Percentiles rank a stretch among this genome's conserved stretches.
These are phyloP conservation scores for Scutellaria baicalensis DNA, from an alignment of 257 asterid genomes.

Conservation along the genomic window DNA sequence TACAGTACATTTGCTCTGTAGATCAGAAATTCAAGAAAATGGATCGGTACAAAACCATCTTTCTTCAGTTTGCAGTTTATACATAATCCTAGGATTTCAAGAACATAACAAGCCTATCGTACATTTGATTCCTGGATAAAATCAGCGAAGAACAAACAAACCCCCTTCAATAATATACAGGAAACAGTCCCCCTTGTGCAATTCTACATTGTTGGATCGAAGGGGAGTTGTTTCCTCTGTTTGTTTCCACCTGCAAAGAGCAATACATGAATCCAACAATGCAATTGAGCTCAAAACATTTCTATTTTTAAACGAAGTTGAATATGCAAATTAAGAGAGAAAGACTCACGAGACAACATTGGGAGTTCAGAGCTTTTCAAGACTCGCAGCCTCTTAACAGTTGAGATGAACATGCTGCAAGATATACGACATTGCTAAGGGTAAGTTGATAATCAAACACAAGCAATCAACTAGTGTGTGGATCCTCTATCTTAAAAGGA, in stretches of 20 bases:
- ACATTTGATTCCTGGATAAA: constrained; percentile 9
- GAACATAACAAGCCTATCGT: constrained; percentile 8
- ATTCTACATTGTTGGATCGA: not conserved
- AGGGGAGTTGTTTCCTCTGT: constrained; percentile 34
- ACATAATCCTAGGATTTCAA: constrained; percentile 19
- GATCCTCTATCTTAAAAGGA: too few relatives aligned
- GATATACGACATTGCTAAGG: not conserved
- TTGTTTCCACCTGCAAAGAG: constrained; percentile 42
- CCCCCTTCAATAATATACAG: not conserved
- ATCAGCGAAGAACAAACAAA: not conserved
- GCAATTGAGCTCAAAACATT: not conserved
- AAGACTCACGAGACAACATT: constrained; percentile 45
- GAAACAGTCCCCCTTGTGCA: not conserved
- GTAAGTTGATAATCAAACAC: too few relatives aligned
- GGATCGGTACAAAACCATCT: not conserved
- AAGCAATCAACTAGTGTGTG: too few relatives aligned
- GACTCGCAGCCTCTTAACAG: constrained; percentile 83
- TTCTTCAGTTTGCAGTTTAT: constrained; percentile 1
- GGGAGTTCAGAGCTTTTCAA: constrained; percentile 76
- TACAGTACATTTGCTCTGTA: not conserved
- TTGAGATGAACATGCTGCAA: constrained; percentile 82
- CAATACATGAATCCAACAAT: not conserved
- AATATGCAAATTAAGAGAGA: not conserved
- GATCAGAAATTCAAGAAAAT: not conserved
- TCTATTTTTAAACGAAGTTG: not conserved